Evolutionary conservation across 805 yeast species (phyloP).

Genomic region (Candida boleticola): DNA sequence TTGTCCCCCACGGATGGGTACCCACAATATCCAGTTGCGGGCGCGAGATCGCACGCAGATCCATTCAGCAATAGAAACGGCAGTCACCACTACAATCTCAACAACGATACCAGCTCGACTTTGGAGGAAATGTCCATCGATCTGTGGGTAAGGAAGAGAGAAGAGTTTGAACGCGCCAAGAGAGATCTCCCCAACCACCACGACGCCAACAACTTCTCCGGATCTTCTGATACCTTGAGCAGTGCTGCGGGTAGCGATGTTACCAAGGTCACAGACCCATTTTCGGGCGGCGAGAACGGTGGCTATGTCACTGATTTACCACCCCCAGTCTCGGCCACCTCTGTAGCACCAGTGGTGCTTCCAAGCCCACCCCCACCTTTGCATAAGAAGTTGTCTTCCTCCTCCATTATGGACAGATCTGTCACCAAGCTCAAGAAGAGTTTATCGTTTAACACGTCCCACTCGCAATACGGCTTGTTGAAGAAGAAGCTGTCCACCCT

Average conservation of each 20-base stretch:
- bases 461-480: constrained; percentile 1
- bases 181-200: constrained; percentile 10
- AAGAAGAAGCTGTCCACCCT: constrained; percentile 2
- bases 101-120: constrained; percentile 34
- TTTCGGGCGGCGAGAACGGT: background rate
- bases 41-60: background rate
- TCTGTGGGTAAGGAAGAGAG: constrained; percentile 53
- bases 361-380: constrained; percentile 1
- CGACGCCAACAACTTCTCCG: constrained; percentile 21
- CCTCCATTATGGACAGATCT: background rate
- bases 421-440: constrained; percentile 1
- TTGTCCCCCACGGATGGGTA: constrained; percentile 2
- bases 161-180: constrained; percentile 36
- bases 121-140: constrained; percentile 48
- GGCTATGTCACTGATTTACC: background rate
- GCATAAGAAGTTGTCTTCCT: background rate
- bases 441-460: constrained; percentile 1
- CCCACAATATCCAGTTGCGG: background rate
- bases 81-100: background rate
- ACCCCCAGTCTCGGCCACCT: background rate
- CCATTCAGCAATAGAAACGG: background rate
- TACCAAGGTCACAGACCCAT: background rate
- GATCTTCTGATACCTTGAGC: constrained; percentile 26
- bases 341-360: background rate
- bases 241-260: constrained; percentile 5